Evolutionary conservation across 2,329 filamentous ascomycete genomes (phyloP).

Genomic region (Sporothrix globosa): DNA sequence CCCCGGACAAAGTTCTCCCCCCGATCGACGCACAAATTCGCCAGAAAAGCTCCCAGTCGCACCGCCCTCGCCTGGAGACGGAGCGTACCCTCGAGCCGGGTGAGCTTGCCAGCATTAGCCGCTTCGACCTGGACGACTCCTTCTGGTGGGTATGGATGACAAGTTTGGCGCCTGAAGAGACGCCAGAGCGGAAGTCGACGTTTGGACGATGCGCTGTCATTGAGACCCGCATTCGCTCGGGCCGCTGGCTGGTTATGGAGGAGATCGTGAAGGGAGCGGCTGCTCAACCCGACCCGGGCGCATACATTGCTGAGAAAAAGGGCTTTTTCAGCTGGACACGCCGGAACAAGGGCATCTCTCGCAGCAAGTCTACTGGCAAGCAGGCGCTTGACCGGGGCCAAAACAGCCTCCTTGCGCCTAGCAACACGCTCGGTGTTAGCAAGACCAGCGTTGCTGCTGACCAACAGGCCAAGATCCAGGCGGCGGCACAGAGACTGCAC

Average conservation of each 20-base stretch:
- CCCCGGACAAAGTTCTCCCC: conserved; percentile 87
- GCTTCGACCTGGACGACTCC: conserved; percentile 85
- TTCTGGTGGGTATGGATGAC: conserved; percentile 99
- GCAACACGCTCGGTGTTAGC: conserved; percentile 56
- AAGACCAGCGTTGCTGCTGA: conserved; percentile 86
- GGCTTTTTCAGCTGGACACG: conserved; percentile 86
- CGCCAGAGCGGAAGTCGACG: conserved; percentile 79
- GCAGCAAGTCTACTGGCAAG: conserved; percentile 72
- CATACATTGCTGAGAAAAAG: conserved; percentile 95
- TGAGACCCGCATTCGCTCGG: conserved; percentile 79
- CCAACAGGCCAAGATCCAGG: conserved; percentile 90
- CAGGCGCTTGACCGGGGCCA: conserved; percentile 54
- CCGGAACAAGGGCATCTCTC: conserved; percentile 63
- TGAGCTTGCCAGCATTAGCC: conserved; percentile 88
- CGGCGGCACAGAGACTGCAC: conserved; percentile 82
- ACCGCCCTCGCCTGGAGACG: conserved; percentile 70
- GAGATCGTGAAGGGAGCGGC: conserved; percentile 95
- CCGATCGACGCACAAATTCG: conserved; percentile 74
- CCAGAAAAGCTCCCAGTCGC: conserved; percentile 84
- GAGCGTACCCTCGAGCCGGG: conserved; percentile 78
- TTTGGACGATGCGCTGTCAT: conserved; percentile 93
- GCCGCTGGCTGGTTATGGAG: conserved; percentile 92
- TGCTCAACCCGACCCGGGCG: conserved; percentile 78
- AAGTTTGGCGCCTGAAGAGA: conserved; percentile 89
- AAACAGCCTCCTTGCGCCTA: conserved; percentile 49